Conservation (phyloP, 2,329 filamentous ascomycete genomes). For the Ilyonectria sp. region DNA sequence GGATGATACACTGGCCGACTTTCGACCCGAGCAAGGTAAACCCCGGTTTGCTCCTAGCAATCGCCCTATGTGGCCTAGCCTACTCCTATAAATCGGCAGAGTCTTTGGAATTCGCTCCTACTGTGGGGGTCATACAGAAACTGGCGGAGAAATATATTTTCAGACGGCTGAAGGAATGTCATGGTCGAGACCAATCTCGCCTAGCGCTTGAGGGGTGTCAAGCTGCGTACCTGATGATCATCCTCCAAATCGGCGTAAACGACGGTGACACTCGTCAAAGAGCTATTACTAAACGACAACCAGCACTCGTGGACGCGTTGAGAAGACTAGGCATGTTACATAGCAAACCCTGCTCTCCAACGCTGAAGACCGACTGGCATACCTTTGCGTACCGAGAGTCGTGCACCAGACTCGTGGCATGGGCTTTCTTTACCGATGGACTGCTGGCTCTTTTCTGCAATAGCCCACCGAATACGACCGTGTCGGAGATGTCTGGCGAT, state of each 20-base stretch:
- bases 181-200: not conserved
- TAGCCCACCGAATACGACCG: conserved; percentile 24
- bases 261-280: conserved; percentile 23
- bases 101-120: no score
- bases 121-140: not conserved
- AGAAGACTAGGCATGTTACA: conserved; percentile 19
- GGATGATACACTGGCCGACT: not conserved
- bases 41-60: not conserved
- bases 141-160: conserved; percentile 36
- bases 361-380: conserved; percentile 2
- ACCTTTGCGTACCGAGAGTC: conserved; percentile 32
- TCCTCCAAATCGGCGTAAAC: conserved; percentile 24
- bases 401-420: conserved; percentile 34
- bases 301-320: conserved; percentile 20
- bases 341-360: not conserved
- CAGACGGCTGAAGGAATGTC: conserved; percentile 13
- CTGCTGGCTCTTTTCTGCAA: conserved; percentile 31
- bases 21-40: not conserved
- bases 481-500: conserved; percentile 34
- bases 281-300: conserved; percentile 19
- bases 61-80: not conserved
- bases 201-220: conserved; percentile 23
- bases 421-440: conserved; percentile 33
- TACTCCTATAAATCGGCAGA: not conserved
- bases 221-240: conserved; percentile 28